Evolutionary conservation across 768 basidiomycete genomes (phyloP).

Genomic region (Tricholomella constricta): DNA sequence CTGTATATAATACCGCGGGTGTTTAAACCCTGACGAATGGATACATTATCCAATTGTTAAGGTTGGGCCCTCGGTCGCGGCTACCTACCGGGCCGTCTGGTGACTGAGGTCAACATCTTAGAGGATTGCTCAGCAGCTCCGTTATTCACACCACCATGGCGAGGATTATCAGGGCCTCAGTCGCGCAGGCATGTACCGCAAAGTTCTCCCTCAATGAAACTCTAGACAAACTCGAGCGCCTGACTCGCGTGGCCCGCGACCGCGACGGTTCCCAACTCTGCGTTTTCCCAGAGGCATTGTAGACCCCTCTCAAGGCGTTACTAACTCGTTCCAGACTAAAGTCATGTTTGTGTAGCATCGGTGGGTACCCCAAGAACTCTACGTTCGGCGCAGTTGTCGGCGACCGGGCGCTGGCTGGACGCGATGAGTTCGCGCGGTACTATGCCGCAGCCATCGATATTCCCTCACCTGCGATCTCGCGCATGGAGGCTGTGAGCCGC

Average conservation of each 20-base stretch:
- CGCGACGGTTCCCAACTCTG: constrained; percentile 49
- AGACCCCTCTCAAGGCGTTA: constrained; percentile 16
- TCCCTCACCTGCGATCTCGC: constrained; percentile 49
- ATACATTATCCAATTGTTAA: background rate
- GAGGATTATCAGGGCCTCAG: constrained; percentile 41
- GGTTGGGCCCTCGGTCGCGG: no score
- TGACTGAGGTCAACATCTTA: no score
- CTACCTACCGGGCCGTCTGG: no score
- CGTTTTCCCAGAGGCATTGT: constrained; percentile 65
- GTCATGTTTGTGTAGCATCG: constrained; percentile 22
- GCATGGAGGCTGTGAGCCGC: constrained; percentile 50
- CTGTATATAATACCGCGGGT: constrained; percentile 1
- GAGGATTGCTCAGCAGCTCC: background rate
- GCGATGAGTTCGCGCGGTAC: constrained; percentile 62
- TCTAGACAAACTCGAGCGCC: constrained; percentile 48
- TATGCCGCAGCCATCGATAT: constrained; percentile 56
- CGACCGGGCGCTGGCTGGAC: constrained; percentile 47
- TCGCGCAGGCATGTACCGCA: constrained; percentile 53
- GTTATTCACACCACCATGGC: constrained; percentile 3
- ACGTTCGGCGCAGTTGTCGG: constrained; percentile 55
- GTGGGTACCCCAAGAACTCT: constrained; percentile 63
- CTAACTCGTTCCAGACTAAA: background rate
- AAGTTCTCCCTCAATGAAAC: constrained; percentile 48
- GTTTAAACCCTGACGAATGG: background rate
- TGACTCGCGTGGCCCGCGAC: constrained; percentile 46